These are phyloP conservation scores for Allomyces arbusculus DNA, from an alignment of 192 early-diverging fungal genomes.

Conservation along the genomic window DNA sequence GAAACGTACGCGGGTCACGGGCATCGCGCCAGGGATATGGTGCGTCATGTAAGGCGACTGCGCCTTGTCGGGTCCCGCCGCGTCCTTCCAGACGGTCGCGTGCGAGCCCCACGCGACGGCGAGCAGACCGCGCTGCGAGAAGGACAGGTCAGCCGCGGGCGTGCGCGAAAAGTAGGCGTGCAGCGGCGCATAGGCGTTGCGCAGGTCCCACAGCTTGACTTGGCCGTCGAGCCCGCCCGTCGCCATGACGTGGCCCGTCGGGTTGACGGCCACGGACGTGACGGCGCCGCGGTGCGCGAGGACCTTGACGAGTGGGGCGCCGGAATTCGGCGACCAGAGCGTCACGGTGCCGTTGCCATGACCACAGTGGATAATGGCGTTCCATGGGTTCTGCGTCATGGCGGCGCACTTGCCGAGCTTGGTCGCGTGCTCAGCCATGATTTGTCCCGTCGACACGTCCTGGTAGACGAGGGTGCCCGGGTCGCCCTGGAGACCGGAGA, in stretches of 20 bases:
- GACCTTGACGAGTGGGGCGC: constrained; percentile 77
- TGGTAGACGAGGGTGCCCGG: constrained; percentile 72
- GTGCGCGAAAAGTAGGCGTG: constrained; percentile 60
- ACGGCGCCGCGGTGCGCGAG: constrained; percentile 77
- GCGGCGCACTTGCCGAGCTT: constrained; percentile 54
- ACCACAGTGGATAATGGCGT: constrained; percentile 77
- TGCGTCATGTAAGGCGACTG: constrained; percentile 76
- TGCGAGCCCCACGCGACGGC: constrained; percentile 62
- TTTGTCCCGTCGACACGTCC: constrained; percentile 74
- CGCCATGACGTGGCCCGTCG: constrained; percentile 61
- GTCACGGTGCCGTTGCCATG: constrained; percentile 76
- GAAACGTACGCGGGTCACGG: constrained; percentile 40
- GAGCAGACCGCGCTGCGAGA: constrained; percentile 68
- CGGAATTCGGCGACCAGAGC: constrained; percentile 73
- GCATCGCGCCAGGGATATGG: constrained; percentile 23
- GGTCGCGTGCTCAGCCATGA: constrained; percentile 58
- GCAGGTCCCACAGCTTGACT: constrained; percentile 84
- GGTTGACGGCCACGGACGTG: constrained; percentile 64
- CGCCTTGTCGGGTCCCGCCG: constrained; percentile 42
- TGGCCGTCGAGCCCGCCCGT: constrained; percentile 76
- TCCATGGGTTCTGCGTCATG: constrained; percentile 81
- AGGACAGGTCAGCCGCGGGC: constrained; percentile 50
- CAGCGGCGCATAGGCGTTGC: constrained; percentile 46
- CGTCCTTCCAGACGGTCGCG: constrained; percentile 77
- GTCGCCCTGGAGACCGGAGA: constrained; percentile 27